phyloP scores from a whole-genome alignment of 1,139 yeast genomes.

The Hanseniaspora gamundiae region DNA sequence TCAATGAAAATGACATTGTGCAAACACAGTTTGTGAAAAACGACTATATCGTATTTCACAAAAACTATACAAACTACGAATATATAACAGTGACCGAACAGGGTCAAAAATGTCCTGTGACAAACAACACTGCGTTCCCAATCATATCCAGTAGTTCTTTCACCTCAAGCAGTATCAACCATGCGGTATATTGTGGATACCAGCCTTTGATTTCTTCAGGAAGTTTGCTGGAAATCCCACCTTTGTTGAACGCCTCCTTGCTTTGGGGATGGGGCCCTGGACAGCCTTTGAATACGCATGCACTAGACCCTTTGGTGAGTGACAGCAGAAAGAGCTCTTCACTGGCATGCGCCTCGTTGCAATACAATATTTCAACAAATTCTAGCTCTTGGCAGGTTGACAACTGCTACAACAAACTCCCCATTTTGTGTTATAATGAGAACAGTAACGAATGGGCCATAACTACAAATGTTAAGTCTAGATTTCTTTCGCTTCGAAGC shows the following conservation, averaged over 20 bases:
- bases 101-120: neutral
- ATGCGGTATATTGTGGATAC: slow-evolving; percentile 41
- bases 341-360: slow-evolving; percentile 45
- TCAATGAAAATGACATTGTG: neutral
- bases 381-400: slow-evolving; percentile 43
- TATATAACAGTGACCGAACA: neutral
- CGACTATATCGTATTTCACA: neutral
- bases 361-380: slow-evolving; percentile 20
- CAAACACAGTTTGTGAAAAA: neutral
- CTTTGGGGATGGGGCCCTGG: slow-evolving; percentile 62
- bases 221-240: slow-evolving; percentile 20
- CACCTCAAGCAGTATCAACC: slow-evolving; percentile 25
- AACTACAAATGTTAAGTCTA: slow-evolving; percentile 18
- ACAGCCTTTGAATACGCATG: slow-evolving; percentile 33
- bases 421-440: slow-evolving; percentile 40
- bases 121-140: neutral
- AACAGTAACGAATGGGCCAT: slow-evolving; percentile 40
- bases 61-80: neutral
- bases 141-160: slow-evolving; percentile 20
- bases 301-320: slow-evolving; percentile 5
- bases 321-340: slow-evolving; percentile 28
- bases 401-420: slow-evolving; percentile 47
- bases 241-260: slow-evolving; percentile 28
- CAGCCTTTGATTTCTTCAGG: slow-evolving; percentile 41
- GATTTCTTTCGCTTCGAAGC: slow-evolving; percentile 41